A percentile compares a stretch with the other conserved stretches of the same genome.
Evolutionary conservation across 2,329 filamentous ascomycete species (phyloP).

Genomic region (Colletotrichum spinosum): DNA sequence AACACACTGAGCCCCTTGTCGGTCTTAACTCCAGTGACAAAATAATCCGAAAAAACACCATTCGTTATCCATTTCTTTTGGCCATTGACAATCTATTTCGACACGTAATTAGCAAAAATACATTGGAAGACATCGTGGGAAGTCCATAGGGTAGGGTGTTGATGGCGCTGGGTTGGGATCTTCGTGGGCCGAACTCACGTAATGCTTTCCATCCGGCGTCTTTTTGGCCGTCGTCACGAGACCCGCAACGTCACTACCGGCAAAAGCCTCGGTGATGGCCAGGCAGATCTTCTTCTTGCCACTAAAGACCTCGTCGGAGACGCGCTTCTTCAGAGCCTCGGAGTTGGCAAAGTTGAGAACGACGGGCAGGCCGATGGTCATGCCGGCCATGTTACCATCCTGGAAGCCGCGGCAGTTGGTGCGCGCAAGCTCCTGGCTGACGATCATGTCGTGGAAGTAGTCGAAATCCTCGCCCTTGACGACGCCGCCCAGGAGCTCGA

Average conservation of each 20-base stretch:
- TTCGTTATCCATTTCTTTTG: constrained; percentile 91
- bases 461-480: constrained; percentile 85
- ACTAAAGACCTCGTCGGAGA: constrained; percentile 78
- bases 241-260: constrained; percentile 84
- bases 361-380: constrained; percentile 85
- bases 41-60: constrained; percentile 84
- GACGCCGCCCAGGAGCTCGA: constrained; percentile 74
- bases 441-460: constrained; percentile 86
- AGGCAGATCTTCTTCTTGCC: constrained; percentile 91
- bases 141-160: constrained; percentile 20
- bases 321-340: constrained; percentile 71
- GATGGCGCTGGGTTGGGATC: constrained; percentile 40
- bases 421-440: constrained; percentile 78
- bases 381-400: constrained; percentile 88
- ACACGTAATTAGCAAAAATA: background rate
- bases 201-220: constrained; percentile 79
- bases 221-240: constrained; percentile 83
- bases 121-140: background rate
- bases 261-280: constrained; percentile 90
- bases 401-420: constrained; percentile 83
- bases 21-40: constrained; percentile 83
- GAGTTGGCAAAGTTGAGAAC: constrained; percentile 83
- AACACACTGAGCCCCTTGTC: constrained; percentile 83
- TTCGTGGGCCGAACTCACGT: constrained; percentile 60
- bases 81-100: constrained; percentile 68